Evolutionary conservation across 306 rosid species (phyloP), one percentile per base, ranked within the genome.

Genomic region (Aeschynomene evenia): DNA sequence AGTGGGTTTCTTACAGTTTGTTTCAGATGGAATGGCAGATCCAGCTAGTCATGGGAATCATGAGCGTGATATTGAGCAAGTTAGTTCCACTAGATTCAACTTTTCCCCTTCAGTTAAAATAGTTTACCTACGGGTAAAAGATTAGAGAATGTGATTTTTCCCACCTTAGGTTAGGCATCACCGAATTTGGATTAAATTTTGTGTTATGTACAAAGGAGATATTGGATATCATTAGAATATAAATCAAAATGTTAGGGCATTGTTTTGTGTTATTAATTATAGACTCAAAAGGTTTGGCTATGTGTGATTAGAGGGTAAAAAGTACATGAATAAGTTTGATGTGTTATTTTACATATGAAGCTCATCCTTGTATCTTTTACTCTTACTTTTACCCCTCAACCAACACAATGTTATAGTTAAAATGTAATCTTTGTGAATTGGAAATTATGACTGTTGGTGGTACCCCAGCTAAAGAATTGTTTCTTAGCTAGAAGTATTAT

Each of bases 21-120:
- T 85, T 66, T 89, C 95, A 88, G 93, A 92, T 92, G 98, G 98
- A 90, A 92, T 92, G 98, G 96, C 98, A 83, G 90, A 92, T 92
- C 98, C 50, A 72, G 80, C 62, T 82, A 77, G 75, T 69, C 65
- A 34, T 83, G 88, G 87, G 51, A 85, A 82, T 75, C 46, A 26
- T 68, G 97, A 85, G 56, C 91, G 96, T 62, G 89, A 89, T 79
- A 18, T 80, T 61, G 96, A 90, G 67, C 96, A 88, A 73, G 98
- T 90, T 42, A 75, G 96, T 88, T 87, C 11, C 10, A 66, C 29
- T 45, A 45, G 8, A 77, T 70, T 70, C 5, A 33, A 49, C 37
- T 29, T 15, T 63, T 49, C 2, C 39, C 14, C 43, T 64, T 26
- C 55, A 4, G 33, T 48, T 19, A 26, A 43, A 63, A 20, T 57